Conservation (phyloP, 2,329 filamentous ascomycete genomes). For the Kalmusia sp. region DNA sequence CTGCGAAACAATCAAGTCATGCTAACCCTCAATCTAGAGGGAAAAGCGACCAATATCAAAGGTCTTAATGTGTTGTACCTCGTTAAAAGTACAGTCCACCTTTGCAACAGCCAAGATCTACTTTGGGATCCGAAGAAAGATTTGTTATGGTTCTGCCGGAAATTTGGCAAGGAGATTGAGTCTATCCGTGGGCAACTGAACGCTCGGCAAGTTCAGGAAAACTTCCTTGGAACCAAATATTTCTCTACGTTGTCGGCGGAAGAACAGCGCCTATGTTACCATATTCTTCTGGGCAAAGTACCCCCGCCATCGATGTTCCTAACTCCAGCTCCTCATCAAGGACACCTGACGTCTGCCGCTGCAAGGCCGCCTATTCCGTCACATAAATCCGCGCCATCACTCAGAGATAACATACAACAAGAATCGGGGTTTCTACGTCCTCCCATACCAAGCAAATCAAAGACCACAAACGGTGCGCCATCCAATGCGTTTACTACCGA, state of each 20-base stretch:
- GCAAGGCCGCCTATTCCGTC: conserved; percentile 14
- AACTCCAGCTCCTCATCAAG: conserved; percentile 17
- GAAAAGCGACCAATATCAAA: conserved; percentile 32
- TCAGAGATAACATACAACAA: conserved; percentile 12
- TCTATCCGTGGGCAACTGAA: conserved; percentile 31
- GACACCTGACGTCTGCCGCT: conserved; percentile 9
- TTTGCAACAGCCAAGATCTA: conserved; percentile 32
- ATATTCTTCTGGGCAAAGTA: conserved; percentile 30
- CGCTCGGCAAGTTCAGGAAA: conserved; percentile 27
- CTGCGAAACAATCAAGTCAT: conserved; percentile 33
- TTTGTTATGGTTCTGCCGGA: conserved; percentile 36
- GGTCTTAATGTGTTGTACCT: conserved; percentile 39
- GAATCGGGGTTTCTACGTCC: conserved; percentile 17
- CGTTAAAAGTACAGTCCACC: conserved; percentile 32
- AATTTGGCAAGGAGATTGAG: conserved; percentile 32
- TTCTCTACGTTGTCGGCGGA: conserved; percentile 28
- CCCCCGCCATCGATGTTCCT: conserved; percentile 31
- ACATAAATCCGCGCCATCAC: conserved; percentile 22
- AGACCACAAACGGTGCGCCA: background rate
- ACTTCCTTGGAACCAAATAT: conserved; percentile 36
- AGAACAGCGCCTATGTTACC: conserved; percentile 36
- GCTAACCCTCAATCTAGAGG: conserved; percentile 31
- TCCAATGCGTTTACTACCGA: background rate
- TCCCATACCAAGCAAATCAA: conserved; percentile 18
- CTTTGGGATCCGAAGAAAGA: conserved; percentile 39